Percentiles rank a stretch among this genome's conserved stretches.
Conservation (phyloP, 495 filamentous ascomycete genomes). For the Aspergillus baeticus region DNA sequence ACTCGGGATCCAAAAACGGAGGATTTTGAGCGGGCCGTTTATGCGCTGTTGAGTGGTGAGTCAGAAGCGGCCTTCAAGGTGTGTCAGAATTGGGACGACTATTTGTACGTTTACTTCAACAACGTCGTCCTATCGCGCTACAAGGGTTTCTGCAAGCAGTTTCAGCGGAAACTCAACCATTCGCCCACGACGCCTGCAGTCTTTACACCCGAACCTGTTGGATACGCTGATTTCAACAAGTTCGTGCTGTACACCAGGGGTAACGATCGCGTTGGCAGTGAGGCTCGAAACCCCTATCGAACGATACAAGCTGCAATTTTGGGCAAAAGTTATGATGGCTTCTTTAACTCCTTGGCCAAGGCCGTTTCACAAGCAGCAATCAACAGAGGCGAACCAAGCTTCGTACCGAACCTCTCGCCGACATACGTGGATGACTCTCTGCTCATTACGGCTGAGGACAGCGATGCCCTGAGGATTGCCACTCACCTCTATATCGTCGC, state of each 20-base stretch:
- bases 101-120: slow-evolving; percentile 88
- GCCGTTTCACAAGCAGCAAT: slow-evolving; percentile 35
- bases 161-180: slow-evolving; percentile 41
- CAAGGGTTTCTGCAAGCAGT: slow-evolving; percentile 43
- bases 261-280: slow-evolving; percentile 34
- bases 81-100: slow-evolving; percentile 82
- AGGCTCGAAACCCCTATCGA: slow-evolving; percentile 45
- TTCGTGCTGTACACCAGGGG: slow-evolving; percentile 38
- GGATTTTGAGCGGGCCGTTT: slow-evolving; percentile 84
- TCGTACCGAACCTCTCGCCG: slow-evolving; percentile 33
- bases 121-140: slow-evolving; percentile 62
- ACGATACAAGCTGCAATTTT: slow-evolving; percentile 49
- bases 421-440: slow-evolving; percentile 33
- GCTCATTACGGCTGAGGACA: slow-evolving; percentile 39
- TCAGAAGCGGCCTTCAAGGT: slow-evolving; percentile 70
- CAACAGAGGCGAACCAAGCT: slow-evolving; percentile 21
- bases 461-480: slow-evolving; percentile 41
- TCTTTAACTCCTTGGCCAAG: slow-evolving; percentile 36
- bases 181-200: slow-evolving; percentile 31
- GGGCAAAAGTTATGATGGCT: slow-evolving; percentile 37
- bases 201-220: slow-evolving; percentile 39
- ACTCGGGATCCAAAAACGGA: slow-evolving; percentile 65
- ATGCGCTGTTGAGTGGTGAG: slow-evolving; percentile 83
- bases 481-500: slow-evolving; percentile 52
- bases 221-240: slow-evolving; percentile 39